phyloP scores from a whole-genome alignment of 2,329 filamentous ascomycete genomes.

The Sporothrix euskadiensis region DNA sequence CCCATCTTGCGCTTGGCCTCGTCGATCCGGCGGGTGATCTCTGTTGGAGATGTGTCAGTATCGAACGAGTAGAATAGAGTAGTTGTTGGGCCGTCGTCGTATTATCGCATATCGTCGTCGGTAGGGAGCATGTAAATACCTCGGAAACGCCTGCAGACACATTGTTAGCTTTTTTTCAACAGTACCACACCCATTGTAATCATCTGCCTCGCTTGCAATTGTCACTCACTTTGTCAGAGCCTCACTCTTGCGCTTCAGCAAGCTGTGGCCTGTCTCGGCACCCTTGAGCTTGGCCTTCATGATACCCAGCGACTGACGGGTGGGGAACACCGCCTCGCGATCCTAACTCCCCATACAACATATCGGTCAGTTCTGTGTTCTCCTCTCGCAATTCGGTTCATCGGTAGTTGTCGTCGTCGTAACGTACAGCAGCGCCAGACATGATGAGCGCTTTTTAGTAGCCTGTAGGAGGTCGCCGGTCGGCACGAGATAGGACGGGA shows the following conservation, averaged over 20 bases:
- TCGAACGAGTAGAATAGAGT: too few species aligned
- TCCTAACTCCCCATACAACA: slow-evolving; percentile 55
- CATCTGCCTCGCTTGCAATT: not conserved
- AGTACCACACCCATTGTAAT: too few species aligned
- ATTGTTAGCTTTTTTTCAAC: not conserved
- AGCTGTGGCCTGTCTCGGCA: slow-evolving; percentile 84
- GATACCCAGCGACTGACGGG: slow-evolving; percentile 89
- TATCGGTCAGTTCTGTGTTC: not conserved
- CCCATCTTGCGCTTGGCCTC: slow-evolving; percentile 99
- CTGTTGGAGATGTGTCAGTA: slow-evolving; percentile 46
- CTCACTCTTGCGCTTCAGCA: slow-evolving; percentile 97
- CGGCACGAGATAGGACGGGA: not conserved
- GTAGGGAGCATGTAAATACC: slow-evolving; percentile 52
- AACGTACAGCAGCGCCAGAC: slow-evolving; percentile 35
- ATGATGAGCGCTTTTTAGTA: slow-evolving; percentile 34
- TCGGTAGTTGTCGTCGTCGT: slow-evolving; percentile 23
- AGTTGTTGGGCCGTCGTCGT: not conserved
- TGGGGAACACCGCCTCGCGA: slow-evolving; percentile 95
- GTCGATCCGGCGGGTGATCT: slow-evolving; percentile 95
- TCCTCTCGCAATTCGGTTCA: too few species aligned
- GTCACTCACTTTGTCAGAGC: slow-evolving; percentile 83
- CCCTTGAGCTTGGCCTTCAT: slow-evolving; percentile 99
- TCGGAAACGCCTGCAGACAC: slow-evolving; percentile 71
- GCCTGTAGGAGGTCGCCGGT: not conserved
- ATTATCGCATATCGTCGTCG: slow-evolving; percentile 10